Evolutionary conservation across 2,329 filamentous ascomycete genomes (phyloP).

Genomic region (Calonectria honghensis): DNA sequence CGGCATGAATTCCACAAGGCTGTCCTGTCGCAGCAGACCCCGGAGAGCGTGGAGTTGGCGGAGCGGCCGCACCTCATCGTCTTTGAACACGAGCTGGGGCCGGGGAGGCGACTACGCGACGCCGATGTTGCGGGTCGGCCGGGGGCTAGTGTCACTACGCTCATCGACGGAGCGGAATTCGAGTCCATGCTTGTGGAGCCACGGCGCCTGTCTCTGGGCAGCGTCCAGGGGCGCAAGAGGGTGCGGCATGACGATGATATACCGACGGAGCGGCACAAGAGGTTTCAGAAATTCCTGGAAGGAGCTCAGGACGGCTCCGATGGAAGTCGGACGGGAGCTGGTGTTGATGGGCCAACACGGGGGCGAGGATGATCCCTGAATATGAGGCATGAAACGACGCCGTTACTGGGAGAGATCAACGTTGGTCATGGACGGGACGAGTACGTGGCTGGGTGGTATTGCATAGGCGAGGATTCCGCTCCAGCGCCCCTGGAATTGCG

Average conservation of each 20-base stretch:
- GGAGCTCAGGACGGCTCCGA: neutral
- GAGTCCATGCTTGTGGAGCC: conserved; percentile 41
- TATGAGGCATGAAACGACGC: conserved; percentile 27
- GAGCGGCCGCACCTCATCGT: conserved; percentile 41
- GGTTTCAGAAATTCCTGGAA: conserved; percentile 8
- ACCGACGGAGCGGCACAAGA: conserved; percentile 2
- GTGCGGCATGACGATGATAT: conserved; percentile 2
- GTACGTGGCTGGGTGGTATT: conserved; percentile 28
- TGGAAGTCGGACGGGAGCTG: conserved; percentile 1
- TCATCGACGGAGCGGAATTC: conserved; percentile 35
- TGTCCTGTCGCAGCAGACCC: conserved; percentile 24
- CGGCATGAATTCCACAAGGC: conserved; percentile 50
- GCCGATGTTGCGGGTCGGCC: conserved; percentile 41
- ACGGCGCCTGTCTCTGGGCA: conserved; percentile 23
- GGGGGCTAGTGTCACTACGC: conserved; percentile 43
- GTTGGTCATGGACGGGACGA: neutral
- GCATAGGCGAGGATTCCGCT: conserved; percentile 23
- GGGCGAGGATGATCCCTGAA: conserved; percentile 34
- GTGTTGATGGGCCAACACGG: conserved; percentile 32
- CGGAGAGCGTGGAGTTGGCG: conserved; percentile 14
- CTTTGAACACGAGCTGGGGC: conserved; percentile 46
- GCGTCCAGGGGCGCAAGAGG: conserved; percentile 14
- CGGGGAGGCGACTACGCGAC: conserved; percentile 40
- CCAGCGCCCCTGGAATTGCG: conserved; percentile 34
- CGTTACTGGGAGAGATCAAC: conserved; percentile 27